Conservation (phyloP, 2,329 filamentous ascomycete genomes). For the Chrysosporium queenslandicum region DNA sequence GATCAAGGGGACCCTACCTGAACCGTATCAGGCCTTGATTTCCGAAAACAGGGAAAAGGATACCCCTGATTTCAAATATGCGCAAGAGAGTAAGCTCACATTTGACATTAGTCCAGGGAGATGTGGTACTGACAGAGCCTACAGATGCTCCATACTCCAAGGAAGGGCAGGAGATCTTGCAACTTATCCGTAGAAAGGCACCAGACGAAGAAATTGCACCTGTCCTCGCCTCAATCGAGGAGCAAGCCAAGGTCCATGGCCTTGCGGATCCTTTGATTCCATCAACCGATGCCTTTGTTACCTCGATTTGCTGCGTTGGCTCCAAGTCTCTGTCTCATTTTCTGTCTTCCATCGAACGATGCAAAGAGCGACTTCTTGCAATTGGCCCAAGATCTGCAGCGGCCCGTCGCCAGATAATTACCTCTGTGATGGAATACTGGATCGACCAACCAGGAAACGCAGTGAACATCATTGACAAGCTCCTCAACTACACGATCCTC, state of each 20-base stretch:
- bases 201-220: slow-evolving; percentile 77
- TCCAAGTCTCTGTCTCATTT: slow-evolving; percentile 95
- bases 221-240: slow-evolving; percentile 68
- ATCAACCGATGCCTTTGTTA: slow-evolving; percentile 91
- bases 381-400: slow-evolving; percentile 64
- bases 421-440: slow-evolving; percentile 88
- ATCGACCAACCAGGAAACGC: slow-evolving; percentile 82
- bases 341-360: slow-evolving; percentile 88
- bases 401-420: slow-evolving; percentile 78
- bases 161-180: slow-evolving; percentile 73
- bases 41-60: slow-evolving; percentile 85
- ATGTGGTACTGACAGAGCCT: slow-evolving; percentile 14
- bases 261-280: slow-evolving; percentile 65
- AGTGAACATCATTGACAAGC: slow-evolving; percentile 86
- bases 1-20: slow-evolving; percentile 85
- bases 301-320: slow-evolving; percentile 82
- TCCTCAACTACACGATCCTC: slow-evolving; percentile 93
- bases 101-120: neutral
- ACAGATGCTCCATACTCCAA: slow-evolving; percentile 67
- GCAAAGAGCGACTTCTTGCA: slow-evolving; percentile 75
- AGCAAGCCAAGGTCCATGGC: slow-evolving; percentile 59
- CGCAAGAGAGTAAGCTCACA: slow-evolving; percentile 54
- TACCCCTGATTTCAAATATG: slow-evolving; percentile 90
- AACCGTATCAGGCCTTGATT: slow-evolving; percentile 71
- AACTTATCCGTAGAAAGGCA: slow-evolving; percentile 72